Percentiles rank a stretch among this genome's conserved stretches.
These are phyloP conservation scores for Chernovozyma sophiae-reginae DNA, from an alignment of 1,139 yeast species.

Conservation along the genomic window DNA sequence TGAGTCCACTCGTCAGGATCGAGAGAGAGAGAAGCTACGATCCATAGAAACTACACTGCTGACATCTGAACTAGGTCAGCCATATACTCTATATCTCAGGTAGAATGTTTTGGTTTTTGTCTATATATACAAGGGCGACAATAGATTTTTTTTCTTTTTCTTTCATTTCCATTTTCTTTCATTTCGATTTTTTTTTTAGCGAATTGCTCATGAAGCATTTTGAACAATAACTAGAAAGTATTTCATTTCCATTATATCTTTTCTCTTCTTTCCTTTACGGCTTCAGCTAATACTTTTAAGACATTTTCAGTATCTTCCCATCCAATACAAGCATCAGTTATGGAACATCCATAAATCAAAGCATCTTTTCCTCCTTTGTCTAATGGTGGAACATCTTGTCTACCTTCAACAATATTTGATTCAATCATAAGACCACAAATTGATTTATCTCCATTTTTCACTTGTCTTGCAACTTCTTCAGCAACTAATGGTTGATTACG, in stretches of 20 bases:
- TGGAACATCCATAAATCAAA: constrained; percentile 91
- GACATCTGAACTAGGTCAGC: no score
- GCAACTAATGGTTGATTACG: constrained; percentile 91
- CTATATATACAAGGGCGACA: no score
- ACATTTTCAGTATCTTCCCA: constrained; percentile 87
- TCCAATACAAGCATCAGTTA: constrained; percentile 93
- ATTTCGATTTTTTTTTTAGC: no score
- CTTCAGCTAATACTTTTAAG: constrained; percentile 72
- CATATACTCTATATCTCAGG: no score
- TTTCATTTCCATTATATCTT: constrained; percentile 1
- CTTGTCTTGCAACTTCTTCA: constrained; percentile 73
- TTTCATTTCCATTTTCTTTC: no score
- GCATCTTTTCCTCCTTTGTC: constrained; percentile 60
- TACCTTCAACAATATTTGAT: constrained; percentile 88
- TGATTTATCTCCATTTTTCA: constrained; percentile 70
- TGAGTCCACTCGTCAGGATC: no score
- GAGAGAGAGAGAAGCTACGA: no score
- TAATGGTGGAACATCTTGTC: constrained; percentile 68
- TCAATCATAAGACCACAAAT: constrained; percentile 96
- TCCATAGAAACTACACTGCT: no score
- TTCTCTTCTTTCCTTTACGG: constrained; percentile 76
- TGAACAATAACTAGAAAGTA: neutral
- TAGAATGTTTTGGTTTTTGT: no score
- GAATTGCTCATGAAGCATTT: neutral
- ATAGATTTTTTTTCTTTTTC: no score